Evolutionary conservation across 2,329 filamentous ascomycete genomes (phyloP).

Genomic region (Pseudogymnoascus sp.): DNA sequence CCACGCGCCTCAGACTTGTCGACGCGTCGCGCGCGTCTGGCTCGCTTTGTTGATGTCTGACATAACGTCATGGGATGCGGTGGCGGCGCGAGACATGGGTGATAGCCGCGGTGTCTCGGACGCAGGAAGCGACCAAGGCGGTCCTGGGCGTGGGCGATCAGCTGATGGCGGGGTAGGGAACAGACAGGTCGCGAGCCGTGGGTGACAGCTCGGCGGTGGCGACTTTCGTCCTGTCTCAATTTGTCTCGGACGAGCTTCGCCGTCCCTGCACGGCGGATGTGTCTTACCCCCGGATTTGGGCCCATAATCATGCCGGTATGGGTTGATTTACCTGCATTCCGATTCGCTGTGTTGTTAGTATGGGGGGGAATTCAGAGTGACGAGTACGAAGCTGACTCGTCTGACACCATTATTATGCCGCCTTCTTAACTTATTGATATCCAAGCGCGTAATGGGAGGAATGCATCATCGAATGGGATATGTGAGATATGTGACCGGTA

Average conservation of each 20-base stretch:
- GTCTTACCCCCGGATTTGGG: conserved; percentile 1
- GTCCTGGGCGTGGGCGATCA: background rate
- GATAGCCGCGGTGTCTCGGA: conserved; percentile 6
- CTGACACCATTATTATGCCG: conserved; percentile 3
- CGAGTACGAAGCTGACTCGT: background rate
- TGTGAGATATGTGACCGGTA: conserved; percentile 1
- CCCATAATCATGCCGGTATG: background rate
- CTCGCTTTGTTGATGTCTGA: background rate
- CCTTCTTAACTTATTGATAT: background rate
- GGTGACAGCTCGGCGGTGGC: background rate
- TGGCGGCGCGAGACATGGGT: background rate
- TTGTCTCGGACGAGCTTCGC: background rate
- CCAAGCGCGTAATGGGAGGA: background rate
- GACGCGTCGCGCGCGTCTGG: background rate
- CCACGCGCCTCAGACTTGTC: background rate
- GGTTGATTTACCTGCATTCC: background rate
- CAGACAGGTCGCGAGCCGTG: background rate
- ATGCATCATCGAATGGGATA: background rate
- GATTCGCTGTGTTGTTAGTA: background rate
- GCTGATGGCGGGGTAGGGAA: background rate
- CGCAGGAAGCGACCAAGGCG: background rate
- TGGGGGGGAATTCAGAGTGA: background rate
- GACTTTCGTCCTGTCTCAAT: background rate
- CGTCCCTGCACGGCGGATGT: conserved; percentile 4
- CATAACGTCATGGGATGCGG: background rate